Base-by-base conservation (phyloP, 2,329 filamentous ascomycete species). In the Orbilia ellipsospora region DNA sequence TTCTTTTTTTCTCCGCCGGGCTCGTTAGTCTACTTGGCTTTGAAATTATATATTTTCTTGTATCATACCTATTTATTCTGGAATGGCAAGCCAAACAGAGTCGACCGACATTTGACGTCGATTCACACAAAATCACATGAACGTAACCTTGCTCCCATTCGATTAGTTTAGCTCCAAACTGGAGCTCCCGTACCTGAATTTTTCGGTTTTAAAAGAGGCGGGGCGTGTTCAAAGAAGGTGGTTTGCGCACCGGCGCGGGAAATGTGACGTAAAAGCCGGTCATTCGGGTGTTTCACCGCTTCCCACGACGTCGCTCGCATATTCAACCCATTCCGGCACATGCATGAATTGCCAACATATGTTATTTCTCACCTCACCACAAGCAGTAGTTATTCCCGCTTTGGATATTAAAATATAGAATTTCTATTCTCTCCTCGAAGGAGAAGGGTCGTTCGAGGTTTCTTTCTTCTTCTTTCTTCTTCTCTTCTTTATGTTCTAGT, bases 31-130 rank as follows among this genome's bases (percentile, higher is more conserved):
- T 20, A 28, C n/a, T 36, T 6, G 31, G 31, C 20, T 31, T 20
- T 40, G 54, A 56, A 16, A 56, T 18, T 16, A 45, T 50, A 48
- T 31, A 28, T 63, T 56, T 55, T 55, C 59, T 40, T 70, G 66
- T 70, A 70, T 70, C 48, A 70, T 70, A 70, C 48, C 48, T 63
- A 40, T 63, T 23, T 67, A n/a, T 50, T 61, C 18, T 52, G 18
- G 23, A 36, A 61, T 31, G 40, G 57, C 16, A 45, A 59, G 20
- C 50, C 7, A 61, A 40, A 57, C 23, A 44, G 57, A 50, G 42
- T 50, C 44, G 26, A 50, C 40, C 15, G 44, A 59, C 44, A 59
- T 45, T 40, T 18, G 13, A 48, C 13, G 13, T 48, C 16, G 44
- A n/a, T n/a, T 6, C 5, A n/a, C 23, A 2, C 5, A 40, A 4